Evolutionary conservation across 2,329 filamentous ascomycete species (phyloP), one percentile per base, ranked within the genome.

Genomic region (Calonectria montana): DNA sequence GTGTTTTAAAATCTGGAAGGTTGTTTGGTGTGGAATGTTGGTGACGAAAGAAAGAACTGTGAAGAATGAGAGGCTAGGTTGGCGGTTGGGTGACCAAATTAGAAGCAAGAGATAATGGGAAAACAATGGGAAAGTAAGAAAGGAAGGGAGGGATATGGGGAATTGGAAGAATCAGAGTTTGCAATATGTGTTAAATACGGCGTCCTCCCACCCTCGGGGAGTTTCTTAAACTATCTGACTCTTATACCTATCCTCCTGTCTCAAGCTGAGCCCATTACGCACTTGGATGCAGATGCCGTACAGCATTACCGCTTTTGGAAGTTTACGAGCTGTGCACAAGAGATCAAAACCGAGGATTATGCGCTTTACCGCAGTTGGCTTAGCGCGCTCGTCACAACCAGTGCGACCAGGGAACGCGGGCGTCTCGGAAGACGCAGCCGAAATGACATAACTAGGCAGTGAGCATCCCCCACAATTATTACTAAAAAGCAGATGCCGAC

Each of bases 381-480:
- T 47, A 47, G 43, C 31, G 31, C 31, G 10, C 10, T 10, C 31
- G 31, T 21, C 6, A 2, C n/a, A 35, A 59, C 53, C 37, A 59
- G 53, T 13, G 48, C 25, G 7, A 2, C 15, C 53, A 59, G n/a
- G 53, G 53, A 55, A 39, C 29, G 23, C 53, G 53, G 43, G 31
- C 39, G 53, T 35, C 53, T 59, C 53, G 53, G 53, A 59, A 31
- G 25, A 59, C 35, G 25, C 53, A 39, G 35, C 53, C 53, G 53
- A 59, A 59, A 59, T 59, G 53, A 59, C 53, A 59, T 59, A 59
- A 59, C 53, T 35, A 35, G 21, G 53, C 35, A 35, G 37, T 21
- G 35, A 39, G 23, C 13, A 39, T 59, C 53, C 53, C 53, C 53
- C 53, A 59, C 53, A 59, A 59, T 59, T 59, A 59, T 59, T 59